Conservation (phyloP, 1,139 yeast genomes). For the Debaryomyces coudertii region DNA sequence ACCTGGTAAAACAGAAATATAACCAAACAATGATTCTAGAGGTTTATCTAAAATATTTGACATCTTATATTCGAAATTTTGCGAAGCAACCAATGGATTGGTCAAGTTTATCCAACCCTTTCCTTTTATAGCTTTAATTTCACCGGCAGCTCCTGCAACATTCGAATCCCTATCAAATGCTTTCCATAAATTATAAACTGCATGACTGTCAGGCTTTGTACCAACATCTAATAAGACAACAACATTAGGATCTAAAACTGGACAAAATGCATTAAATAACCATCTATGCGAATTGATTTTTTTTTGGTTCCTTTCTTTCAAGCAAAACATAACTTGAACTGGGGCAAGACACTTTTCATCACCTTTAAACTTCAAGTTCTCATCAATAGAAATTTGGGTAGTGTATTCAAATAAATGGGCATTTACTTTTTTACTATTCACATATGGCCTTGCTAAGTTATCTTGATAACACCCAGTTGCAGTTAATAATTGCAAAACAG, state of each 20-base stretch:
- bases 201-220: constrained; percentile 81
- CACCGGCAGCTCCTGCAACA: constrained; percentile 98
- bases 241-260: constrained; percentile 85
- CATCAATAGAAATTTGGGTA: constrained; percentile 84
- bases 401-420: constrained; percentile 95
- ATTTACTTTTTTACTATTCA: constrained; percentile 84
- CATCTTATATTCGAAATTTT: constrained; percentile 95
- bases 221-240: constrained; percentile 88
- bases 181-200: constrained; percentile 92
- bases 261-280: constrained; percentile 92
- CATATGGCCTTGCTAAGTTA: constrained; percentile 91
- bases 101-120: constrained; percentile 76
- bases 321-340: constrained; percentile 86
- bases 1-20: constrained; percentile 92
- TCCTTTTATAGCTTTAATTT: constrained; percentile 92
- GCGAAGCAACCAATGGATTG: constrained; percentile 94
- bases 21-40: constrained; percentile 89
- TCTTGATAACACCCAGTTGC: constrained; percentile 97
- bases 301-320: constrained; percentile 86
- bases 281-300: constrained; percentile 95
- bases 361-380: constrained; percentile 78
- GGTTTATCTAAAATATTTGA: constrained; percentile 96
- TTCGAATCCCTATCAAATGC: constrained; percentile 94
- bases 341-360: constrained; percentile 85
- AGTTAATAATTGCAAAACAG: constrained; percentile 81